phyloP scores from a whole-genome alignment of 345 rosid species.

The Jatropha curcas region DNA sequence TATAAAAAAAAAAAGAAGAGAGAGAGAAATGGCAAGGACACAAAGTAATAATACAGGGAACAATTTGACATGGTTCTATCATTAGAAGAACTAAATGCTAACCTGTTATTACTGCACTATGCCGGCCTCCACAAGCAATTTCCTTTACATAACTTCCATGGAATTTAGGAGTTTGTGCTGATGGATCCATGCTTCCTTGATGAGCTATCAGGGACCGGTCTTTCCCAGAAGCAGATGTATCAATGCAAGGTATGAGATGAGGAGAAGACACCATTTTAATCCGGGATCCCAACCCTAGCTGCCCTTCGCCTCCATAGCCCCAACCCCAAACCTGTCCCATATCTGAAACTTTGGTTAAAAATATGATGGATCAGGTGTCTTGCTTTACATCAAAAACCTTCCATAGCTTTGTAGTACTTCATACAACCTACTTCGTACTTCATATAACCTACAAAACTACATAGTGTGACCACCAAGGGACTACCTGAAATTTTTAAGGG shows the following conservation, averaged over 20 bases:
- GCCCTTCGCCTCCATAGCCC: conserved; percentile 99
- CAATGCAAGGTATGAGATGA: conserved; percentile 70
- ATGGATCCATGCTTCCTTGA: conserved; percentile 46
- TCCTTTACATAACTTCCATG: conserved; percentile 62
- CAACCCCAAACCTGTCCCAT: conserved; percentile 97
- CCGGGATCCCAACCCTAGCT: conserved; percentile 81
- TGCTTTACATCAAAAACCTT: conserved; percentile 60
- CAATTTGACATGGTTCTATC: conserved; percentile 1
- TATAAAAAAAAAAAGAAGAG: too few relatives aligned
- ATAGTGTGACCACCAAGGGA: conserved; percentile 40
- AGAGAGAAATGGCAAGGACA: not conserved
- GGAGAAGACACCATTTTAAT: conserved; percentile 83
- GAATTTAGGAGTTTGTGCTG: conserved; percentile 35
- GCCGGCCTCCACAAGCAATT: conserved; percentile 89
- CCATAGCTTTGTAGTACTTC: conserved; percentile 57
- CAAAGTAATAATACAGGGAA: not conserved
- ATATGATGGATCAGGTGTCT: conserved; percentile 58
- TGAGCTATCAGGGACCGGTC: conserved; percentile 39
- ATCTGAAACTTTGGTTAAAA: conserved; percentile 80
- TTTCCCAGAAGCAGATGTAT: conserved; percentile 42
- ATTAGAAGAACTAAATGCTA: conserved; percentile 21
- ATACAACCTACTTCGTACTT: conserved; percentile 30
- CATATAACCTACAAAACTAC: conserved; percentile 52
- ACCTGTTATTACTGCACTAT: conserved; percentile 81
- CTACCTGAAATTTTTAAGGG: conserved; percentile 25